Conservation (phyloP, 768 basidiomycete genomes). For the Podaxis sp. region DNA sequence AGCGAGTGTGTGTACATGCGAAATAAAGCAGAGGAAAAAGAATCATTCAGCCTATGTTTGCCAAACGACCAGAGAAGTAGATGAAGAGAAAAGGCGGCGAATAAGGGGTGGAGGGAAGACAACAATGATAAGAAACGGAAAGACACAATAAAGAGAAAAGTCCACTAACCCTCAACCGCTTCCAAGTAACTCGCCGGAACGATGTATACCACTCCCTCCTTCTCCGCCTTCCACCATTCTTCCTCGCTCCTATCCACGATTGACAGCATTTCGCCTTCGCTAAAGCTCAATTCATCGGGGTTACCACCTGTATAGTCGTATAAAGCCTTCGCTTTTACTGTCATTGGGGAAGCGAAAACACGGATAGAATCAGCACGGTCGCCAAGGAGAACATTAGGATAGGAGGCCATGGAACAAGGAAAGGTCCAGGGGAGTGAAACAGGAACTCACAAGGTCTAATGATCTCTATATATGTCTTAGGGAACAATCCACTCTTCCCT, state of each 20-base stretch:
- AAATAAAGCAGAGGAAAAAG: conserved; percentile 45
- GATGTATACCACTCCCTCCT: conserved; percentile 80
- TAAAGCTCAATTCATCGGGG: conserved; percentile 82
- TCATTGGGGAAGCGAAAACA: conserved; percentile 7
- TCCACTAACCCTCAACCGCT: conserved; percentile 84
- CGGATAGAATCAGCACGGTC: neutral
- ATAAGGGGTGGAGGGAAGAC: neutral
- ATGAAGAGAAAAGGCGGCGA: conserved; percentile 8
- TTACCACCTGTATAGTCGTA: conserved; percentile 73
- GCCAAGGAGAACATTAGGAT: neutral
- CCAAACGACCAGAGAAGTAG: conserved; percentile 13
- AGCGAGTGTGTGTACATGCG: conserved; percentile 37
- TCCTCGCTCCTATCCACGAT: conserved; percentile 82
- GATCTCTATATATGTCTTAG: conserved; percentile 81
- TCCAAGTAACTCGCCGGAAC: conserved; percentile 93
- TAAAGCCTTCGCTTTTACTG: conserved; percentile 73
- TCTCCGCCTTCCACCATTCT: conserved; percentile 97
- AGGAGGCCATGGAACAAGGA: neutral
- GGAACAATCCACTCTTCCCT: conserved; percentile 84
- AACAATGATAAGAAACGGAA: conserved; percentile 39
- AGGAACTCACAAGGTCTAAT: conserved; percentile 58
- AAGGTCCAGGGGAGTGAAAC: neutral
- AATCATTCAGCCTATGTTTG: conserved; percentile 78
- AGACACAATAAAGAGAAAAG: conserved; percentile 46
- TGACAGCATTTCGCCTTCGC: conserved; percentile 72